These are phyloP conservation scores for Penicillium taxi DNA, from an alignment of 495 filamentous ascomycete species.

Conservation along the genomic window DNA sequence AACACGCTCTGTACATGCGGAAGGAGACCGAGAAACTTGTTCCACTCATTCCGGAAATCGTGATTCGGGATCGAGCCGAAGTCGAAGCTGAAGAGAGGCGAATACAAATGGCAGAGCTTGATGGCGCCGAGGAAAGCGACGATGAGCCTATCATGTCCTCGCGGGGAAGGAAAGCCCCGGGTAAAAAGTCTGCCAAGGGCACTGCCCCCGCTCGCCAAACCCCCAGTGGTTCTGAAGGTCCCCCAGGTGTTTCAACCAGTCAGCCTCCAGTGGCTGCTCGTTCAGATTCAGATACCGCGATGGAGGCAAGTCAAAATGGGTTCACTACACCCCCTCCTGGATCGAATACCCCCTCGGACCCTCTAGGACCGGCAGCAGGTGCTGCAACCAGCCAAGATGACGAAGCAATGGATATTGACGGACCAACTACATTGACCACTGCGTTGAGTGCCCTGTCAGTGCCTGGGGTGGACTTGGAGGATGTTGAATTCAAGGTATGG, in stretches of 20 bases:
- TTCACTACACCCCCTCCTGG: constrained; percentile 73
- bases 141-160: constrained; percentile 99
- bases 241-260: constrained; percentile 52
- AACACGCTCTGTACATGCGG: constrained; percentile 91
- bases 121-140: constrained; percentile 83
- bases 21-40: constrained; percentile 95
- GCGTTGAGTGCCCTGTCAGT: constrained; percentile 44
- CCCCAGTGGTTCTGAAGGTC: constrained; percentile 59
- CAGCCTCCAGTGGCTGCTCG: constrained; percentile 44
- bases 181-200: constrained; percentile 64
- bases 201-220: constrained; percentile 64
- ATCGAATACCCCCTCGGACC: constrained; percentile 68
- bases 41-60: constrained; percentile 87
- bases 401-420: constrained; percentile 79
- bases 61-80: constrained; percentile 81
- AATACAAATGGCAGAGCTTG: constrained; percentile 65
- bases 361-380: constrained; percentile 53
- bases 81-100: constrained; percentile 93
- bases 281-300: constrained; percentile 54
- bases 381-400: constrained; percentile 60
- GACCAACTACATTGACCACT: constrained; percentile 47
- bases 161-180: constrained; percentile 81
- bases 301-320: constrained; percentile 70
- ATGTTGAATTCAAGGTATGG: constrained; percentile 93
- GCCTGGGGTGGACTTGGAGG: constrained; percentile 53